These are phyloP conservation scores for Mycosphaerelloides madeirae DNA, from an alignment of 2,329 filamentous ascomycete species.

Conservation along the genomic window DNA sequence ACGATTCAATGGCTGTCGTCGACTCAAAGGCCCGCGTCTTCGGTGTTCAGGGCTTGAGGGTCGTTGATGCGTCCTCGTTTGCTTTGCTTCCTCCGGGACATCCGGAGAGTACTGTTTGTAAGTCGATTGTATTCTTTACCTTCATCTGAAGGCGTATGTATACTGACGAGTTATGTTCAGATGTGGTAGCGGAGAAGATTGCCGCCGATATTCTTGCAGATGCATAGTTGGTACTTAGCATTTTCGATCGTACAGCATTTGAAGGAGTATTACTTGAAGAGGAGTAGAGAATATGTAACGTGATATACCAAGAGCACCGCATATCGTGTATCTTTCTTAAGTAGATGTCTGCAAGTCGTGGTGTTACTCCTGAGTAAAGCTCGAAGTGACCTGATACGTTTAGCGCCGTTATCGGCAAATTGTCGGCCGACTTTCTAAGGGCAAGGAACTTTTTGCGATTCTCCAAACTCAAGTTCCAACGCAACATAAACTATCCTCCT, in stretches of 20 bases:
- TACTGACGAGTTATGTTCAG: not conserved
- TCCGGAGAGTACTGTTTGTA: slow-evolving; percentile 20
- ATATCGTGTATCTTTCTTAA: no score
- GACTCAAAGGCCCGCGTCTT: slow-evolving; percentile 18
- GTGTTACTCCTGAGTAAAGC: no score
- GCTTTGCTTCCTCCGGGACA: slow-evolving; percentile 24
- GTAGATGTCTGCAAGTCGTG: no score
- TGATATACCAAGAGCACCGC: no score
- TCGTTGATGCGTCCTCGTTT: slow-evolving; percentile 23
- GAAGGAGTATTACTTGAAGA: no score
- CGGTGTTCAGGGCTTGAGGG: slow-evolving; percentile 19
- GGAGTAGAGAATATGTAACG: no score
- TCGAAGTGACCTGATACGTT: no score
- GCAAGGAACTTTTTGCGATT: not conserved
- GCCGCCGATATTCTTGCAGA: not conserved
- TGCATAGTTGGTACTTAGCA: no score
- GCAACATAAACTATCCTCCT: no score
- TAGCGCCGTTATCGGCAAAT: not conserved
- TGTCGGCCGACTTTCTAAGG: not conserved
- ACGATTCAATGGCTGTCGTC: slow-evolving; percentile 21
- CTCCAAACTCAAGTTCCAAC: not conserved
- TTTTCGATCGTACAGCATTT: no score
- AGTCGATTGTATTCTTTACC: no score
- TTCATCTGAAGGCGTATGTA: no score
- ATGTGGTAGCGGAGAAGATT: slow-evolving; percentile 2